Conservation (phyloP, 148 eudicot genomes). For the Vaccinium macrocarpon region DNA sequence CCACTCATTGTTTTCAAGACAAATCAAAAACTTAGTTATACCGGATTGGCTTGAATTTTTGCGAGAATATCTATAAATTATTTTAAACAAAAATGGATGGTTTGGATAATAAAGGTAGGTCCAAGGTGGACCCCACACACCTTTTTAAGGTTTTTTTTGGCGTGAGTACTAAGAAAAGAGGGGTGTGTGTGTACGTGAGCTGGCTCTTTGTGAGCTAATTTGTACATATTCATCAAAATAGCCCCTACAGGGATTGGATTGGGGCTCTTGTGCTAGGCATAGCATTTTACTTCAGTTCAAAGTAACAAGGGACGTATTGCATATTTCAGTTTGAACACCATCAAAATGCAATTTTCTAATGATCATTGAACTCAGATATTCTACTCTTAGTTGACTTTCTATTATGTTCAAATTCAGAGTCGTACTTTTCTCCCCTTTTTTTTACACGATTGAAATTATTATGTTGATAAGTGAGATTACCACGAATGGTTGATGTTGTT, state of each 20-base stretch:
- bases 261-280: slow-evolving; percentile 2
- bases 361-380: not conserved
- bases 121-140: too few species aligned
- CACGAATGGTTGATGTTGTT: not conserved
- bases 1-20: too few species aligned
- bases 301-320: not conserved
- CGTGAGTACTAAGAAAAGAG: too few species aligned
- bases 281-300: not conserved
- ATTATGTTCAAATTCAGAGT: not conserved
- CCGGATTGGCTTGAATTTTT: too few species aligned
- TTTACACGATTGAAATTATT: not conserved
- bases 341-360: not conserved
- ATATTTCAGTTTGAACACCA: not conserved
- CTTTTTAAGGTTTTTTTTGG: too few species aligned
- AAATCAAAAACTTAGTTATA: too few species aligned
- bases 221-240: not conserved
- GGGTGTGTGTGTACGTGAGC: not conserved
- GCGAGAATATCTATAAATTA: too few species aligned
- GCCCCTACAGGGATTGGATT: not conserved
- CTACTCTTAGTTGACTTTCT: not conserved
- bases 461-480: not conserved
- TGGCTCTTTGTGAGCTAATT: slow-evolving; percentile 1
- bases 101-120: too few species aligned
- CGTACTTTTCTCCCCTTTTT: not conserved
- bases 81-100: too few species aligned